A percentile compares a stretch with the other conserved stretches of the same genome.
These are phyloP conservation scores for Yarrowia sp. DNA, from an alignment of 805 yeast species.

Conservation along the genomic window DNA sequence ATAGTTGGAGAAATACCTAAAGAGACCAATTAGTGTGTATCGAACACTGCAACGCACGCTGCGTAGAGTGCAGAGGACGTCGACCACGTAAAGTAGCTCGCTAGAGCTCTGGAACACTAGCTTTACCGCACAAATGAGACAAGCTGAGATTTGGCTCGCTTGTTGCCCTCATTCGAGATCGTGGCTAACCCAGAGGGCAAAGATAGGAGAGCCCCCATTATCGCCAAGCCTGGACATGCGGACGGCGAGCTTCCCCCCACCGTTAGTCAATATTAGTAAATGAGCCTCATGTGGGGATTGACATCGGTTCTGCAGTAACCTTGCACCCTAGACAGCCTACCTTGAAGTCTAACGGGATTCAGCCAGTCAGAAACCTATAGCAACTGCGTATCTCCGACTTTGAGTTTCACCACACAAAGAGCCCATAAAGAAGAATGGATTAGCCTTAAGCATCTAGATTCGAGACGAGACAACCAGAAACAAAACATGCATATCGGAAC, in stretches of 20 bases:
- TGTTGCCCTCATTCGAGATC: neutral
- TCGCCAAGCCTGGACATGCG: neutral
- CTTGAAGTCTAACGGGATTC: neutral
- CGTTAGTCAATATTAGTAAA: constrained; percentile 13
- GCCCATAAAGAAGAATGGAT: too few species aligned
- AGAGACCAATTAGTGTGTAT: constrained; percentile 3
- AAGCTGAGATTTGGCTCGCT: neutral
- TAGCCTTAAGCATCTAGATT: constrained; percentile 16
- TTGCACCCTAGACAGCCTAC: constrained; percentile 20
- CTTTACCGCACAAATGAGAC: constrained; percentile 6
- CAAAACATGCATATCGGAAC: constrained; percentile 25
- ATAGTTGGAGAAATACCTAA: neutral
- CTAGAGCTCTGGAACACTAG: neutral
- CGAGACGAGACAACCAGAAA: constrained; percentile 32
- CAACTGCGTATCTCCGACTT: neutral
- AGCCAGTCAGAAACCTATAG: neutral
- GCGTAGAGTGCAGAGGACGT: constrained; percentile 14
- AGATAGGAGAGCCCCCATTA: neutral
- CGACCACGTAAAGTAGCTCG: neutral
- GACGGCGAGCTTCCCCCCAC: neutral
- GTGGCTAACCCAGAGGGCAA: neutral
- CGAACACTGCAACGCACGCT: constrained; percentile 14
- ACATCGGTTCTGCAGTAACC: constrained; percentile 32
- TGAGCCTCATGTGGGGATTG: constrained; percentile 30
- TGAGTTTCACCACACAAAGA: neutral